A percentile compares a stretch with the other conserved stretches of the same genome.
These are phyloP conservation scores for Jackrogersella minutella DNA, from an alignment of 495 filamentous ascomycete genomes.

Conservation along the genomic window DNA sequence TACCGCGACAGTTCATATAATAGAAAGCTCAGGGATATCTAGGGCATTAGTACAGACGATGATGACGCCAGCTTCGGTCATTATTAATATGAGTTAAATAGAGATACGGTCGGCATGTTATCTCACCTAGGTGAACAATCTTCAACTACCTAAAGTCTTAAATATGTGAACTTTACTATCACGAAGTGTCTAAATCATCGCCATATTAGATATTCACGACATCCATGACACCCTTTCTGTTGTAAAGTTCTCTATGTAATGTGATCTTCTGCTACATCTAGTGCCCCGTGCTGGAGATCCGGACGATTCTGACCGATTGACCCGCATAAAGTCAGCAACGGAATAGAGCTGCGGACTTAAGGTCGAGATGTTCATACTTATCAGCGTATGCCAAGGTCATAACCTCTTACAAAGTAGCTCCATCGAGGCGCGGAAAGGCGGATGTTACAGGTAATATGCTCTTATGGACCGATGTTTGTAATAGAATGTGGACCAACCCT, in stretches of 20 bases:
- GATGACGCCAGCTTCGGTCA: slow-evolving; percentile 22
- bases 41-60: background rate
- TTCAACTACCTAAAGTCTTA: too few species aligned
- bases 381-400: background rate
- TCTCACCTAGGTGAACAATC: too few species aligned
- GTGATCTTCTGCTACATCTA: background rate
- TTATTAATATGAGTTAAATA: background rate
- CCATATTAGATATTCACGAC: background rate
- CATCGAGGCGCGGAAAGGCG: background rate
- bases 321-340: slow-evolving; percentile 7
- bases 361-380: too few species aligned
- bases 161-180: background rate
- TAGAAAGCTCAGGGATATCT: too few species aligned
- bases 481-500: background rate
- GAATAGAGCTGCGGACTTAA: background rate
- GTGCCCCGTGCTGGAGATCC: background rate
- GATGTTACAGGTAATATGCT: background rate
- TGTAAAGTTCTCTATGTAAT: background rate
- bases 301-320: background rate
- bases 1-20: too few species aligned
- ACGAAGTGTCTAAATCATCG: too few species aligned
- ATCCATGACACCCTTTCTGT: background rate
- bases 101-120: background rate
- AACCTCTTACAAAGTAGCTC: background rate
- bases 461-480: background rate